Base-by-base conservation (phyloP, 2,329 filamentous ascomycete genomes). In the Colletotrichum euphorbiae region DNA sequence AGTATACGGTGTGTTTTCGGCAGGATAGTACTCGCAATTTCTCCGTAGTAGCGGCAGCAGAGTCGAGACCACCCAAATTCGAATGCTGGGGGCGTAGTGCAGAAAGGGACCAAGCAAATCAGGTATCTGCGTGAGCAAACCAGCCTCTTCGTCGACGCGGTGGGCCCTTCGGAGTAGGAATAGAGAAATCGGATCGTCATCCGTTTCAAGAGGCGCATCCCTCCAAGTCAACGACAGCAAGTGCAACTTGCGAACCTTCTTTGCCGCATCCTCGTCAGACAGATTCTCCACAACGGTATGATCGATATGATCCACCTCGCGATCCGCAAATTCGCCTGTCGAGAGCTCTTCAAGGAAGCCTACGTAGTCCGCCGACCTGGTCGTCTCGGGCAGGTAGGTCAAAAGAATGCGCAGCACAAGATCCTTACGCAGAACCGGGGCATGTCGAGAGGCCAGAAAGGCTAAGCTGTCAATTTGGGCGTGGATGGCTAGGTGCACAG, bases 341-440 rank as follows among this genome's bases (percentile, higher is more conserved):
- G 81, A 83, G 69, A 94, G 79, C 59, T 88, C 84, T 72, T 85
- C 78, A 17, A 94, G 75, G 58, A 93, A 86, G 13, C 81, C 80
- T 17, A 87, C 81, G 75, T 94, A 94, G 51, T 82, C 76, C n/a
- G 79, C 79, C 5, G 93, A 89, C 5, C 86, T 86, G 5, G 89
- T 75, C 48, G 86, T 90, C 77, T 95, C 92, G 28, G 93, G 93
- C 1, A 97, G 84, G 75, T 91, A 93, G 19, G 90, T 93, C 51
- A 97, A 84, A 21, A 97, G 80, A 60, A 96, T 89, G 50, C 91
- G 89, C 66, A 96, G 83, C 24, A 93, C 76, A 13, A 93, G 80
- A 64, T 91, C 88, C 50, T 86, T 84, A 31, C 85, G 83, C 62
- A 96, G 82, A 42, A 90, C 83, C 62, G 85, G 81, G 60, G 80